Evolutionary conservation across 345 rosid species (phyloP), one percentile per base, ranked within the genome.

Genomic region (Triadica sebifera): DNA sequence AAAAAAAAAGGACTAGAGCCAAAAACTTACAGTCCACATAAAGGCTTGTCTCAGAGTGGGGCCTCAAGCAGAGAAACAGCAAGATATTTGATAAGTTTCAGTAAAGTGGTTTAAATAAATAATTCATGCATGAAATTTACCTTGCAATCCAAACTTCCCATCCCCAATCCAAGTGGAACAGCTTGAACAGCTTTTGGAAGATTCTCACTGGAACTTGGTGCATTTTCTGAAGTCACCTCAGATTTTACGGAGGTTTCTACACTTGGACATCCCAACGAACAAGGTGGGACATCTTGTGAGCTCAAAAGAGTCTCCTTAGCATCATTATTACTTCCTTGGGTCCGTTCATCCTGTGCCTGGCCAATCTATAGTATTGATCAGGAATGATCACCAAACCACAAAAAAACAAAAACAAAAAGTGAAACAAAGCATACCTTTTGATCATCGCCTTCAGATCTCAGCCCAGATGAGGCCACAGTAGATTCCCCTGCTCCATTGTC

Each of bases 131-230:
- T 4, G 68, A 73, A 72, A 38, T 38, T 24, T 75, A 94, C 99
- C 99, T 90, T 95, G 61, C 89, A 88, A 51, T 90, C 97, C 84
- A 95, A 83, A 78, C 89, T 75, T 41, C 94, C 96, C 72, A 91
- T 77, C 71, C 97, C 98, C 83, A 95, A 85, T 71, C 99, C 99
- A 80, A 91, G 89, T 39, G 99, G 98, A 15, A 77, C 82, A 68
- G 84, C 65, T 62, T 84, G 79, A 50, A 81, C 69, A 75, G 64
- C 77, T 50, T 84, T 86, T 53, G 72, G 43, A 80, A 56, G 51
- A 75, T 57, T 75, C 79, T 80, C 85, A 69, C 83, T 52, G 72
- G 85, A 79, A 76, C 82, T 85, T 16, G 75, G 50, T 77, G 74
- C 75, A 77, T 77, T 75, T 71, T 75, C 62, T 46, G 84, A 70